Percentiles rank a stretch among this genome's conserved stretches.
Conservation (phyloP, 805 yeast species). For the Barnettozyma vustinii region DNA sequence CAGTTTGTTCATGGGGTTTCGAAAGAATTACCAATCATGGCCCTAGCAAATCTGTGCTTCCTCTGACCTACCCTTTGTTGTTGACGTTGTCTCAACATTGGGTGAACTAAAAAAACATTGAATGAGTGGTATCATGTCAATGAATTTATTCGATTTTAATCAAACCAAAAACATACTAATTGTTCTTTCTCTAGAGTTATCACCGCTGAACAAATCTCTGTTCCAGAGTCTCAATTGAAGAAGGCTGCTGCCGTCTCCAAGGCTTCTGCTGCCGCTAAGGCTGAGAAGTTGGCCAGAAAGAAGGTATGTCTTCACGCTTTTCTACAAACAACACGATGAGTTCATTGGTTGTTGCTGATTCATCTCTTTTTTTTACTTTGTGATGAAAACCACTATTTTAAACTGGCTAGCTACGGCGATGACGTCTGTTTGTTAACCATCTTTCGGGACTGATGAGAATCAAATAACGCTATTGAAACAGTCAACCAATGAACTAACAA, state of each 20-base stretch:
- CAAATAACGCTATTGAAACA: constrained; percentile 4
- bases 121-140: constrained; percentile 30
- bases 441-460: constrained; percentile 63
- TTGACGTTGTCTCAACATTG: not conserved
- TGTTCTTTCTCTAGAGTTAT: constrained; percentile 21
- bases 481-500: not conserved
- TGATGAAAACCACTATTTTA: constrained; percentile 50
- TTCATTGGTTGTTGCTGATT: not conserved
- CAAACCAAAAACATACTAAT: constrained; percentile 3
- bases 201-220: constrained; percentile 36
- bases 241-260: constrained; percentile 75
- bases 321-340: not conserved
- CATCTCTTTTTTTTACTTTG: constrained; percentile 11
- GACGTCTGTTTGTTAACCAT: constrained; percentile 71
- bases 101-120: constrained; percentile 14
- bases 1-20: constrained; percentile 14
- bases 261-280: constrained; percentile 72
- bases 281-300: constrained; percentile 72
- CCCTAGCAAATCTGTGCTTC: constrained; percentile 18
- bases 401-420: constrained; percentile 64
- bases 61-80: constrained; percentile 22
- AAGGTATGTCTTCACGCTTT: constrained; percentile 54
- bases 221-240: constrained; percentile 85
- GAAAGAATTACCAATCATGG: constrained; percentile 16
- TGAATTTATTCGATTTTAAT: constrained; percentile 10